Percentiles rank a stretch among this genome's conserved stretches.
phyloP scores from a whole-genome alignment of 306 rosid species.

The Psophocarpus tetragonolobus region DNA sequence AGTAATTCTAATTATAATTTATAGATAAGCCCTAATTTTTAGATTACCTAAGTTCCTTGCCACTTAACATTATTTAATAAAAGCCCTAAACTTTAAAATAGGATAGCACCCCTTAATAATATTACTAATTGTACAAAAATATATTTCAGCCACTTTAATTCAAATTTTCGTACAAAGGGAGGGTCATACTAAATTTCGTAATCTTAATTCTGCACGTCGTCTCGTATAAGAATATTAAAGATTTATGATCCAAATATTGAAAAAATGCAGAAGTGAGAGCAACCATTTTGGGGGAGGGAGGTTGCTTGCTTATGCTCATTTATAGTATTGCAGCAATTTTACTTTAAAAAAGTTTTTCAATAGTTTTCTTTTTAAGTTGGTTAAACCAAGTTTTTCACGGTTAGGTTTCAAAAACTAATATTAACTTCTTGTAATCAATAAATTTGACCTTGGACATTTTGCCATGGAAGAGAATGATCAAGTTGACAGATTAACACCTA shows the following conservation, averaged over 20 bases:
- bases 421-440: neutral
- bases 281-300: neutral
- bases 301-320: neutral
- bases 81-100: neutral
- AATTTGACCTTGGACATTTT: neutral
- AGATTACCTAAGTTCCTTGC: neutral
- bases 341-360: neutral
- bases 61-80: neutral
- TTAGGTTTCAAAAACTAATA: neutral
- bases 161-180: neutral
- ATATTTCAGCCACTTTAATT: constrained; percentile 9
- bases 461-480: neutral
- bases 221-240: neutral
- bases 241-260: neutral
- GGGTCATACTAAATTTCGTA: neutral
- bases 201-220: neutral
- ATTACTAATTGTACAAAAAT: neutral
- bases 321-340: neutral
- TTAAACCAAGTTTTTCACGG: neutral
- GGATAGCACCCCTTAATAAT: neutral
- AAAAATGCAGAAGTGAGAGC: neutral
- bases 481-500: constrained; percentile 4
- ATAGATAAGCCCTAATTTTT: neutral
- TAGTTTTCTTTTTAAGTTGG: neutral
- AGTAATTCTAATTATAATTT: no score